Base-by-base conservation (phyloP, 208 protist genomes). In the Leishmania turanica region DNA sequence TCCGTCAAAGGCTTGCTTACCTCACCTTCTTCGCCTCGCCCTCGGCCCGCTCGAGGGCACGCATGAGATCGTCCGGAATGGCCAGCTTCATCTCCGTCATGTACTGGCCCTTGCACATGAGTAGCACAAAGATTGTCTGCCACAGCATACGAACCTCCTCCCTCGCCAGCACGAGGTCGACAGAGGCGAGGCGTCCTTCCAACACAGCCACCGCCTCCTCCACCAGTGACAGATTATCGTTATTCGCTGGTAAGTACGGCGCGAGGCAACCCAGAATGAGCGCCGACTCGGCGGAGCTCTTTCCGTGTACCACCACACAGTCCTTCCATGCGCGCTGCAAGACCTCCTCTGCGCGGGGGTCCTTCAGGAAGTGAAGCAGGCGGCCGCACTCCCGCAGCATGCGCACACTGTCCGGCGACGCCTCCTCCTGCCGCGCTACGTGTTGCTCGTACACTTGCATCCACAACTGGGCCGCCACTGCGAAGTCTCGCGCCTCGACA, bases 131-230 rank as follows among this genome's bases (percentile, higher is more conserved):
- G 7, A 92, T 79, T 11, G 93, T 95, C 77, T 98, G 88, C 69
- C 82, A 84, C 65, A 95, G 56, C 95, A 98, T 98, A 15, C 85
- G 85, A 78, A 78, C 72, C 87, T 98, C 95, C 79, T 95, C 93
- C 68, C 75, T 82, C 27, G 89, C 87, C 4, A 93, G 87, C 21
- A 96, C 95, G 1, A 90, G 24, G 49, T 96, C 95, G 0, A 92
- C 84, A 27, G 90, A 93, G 49, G 49, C 49, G 0, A 95, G 81
- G 15, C 84, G 81, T 34, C 75, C 85, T 73, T 96, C 83, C 31
- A 97, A 80, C 24, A 89, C 82, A 17, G 78, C 79, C 0, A 89
- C 87, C 19, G 54, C 73, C 40, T 76, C 60, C 42, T 83, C 47
- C 24, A 95, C 74, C 54, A 81, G 15, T 4, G 77, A 53, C 17